These are phyloP conservation scores for Lichtheimia ornata DNA, from an alignment of 371 early-diverging fungal genomes.

Conservation along the genomic window DNA sequence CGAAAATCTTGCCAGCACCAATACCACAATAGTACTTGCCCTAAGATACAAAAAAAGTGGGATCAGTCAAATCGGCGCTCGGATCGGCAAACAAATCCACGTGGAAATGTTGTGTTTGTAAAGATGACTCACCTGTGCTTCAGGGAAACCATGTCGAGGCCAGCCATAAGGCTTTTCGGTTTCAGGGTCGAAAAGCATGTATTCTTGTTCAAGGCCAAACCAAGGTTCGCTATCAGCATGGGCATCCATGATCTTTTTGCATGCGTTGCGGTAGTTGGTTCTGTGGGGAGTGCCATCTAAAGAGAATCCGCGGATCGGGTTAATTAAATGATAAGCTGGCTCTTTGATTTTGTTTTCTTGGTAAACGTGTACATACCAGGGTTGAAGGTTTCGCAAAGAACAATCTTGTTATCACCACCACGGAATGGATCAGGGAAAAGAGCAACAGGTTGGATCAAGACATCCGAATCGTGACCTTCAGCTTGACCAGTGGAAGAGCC, in stretches of 20 bases:
- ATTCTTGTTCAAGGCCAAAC: constrained; percentile 68
- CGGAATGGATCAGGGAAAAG: constrained; percentile 60
- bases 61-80: too few relatives aligned
- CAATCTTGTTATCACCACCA: constrained; percentile 51
- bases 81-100: too few relatives aligned
- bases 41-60: neutral
- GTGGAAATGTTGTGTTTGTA: neutral
- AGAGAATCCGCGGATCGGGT: too few relatives aligned
- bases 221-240: constrained; percentile 50
- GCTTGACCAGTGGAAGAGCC: constrained; percentile 56
- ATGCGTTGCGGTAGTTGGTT: constrained; percentile 47
- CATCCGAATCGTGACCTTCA: constrained; percentile 60
- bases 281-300: constrained; percentile 48
- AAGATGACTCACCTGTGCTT: constrained; percentile 45
- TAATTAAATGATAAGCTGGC: too few relatives aligned
- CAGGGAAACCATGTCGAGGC: constrained; percentile 63
- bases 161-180: constrained; percentile 56
- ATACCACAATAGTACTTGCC: constrained; percentile 63
- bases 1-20: constrained; percentile 52
- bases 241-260: constrained; percentile 44
- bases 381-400: constrained; percentile 45
- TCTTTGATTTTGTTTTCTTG: too few relatives aligned
- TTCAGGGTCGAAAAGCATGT: constrained; percentile 57
- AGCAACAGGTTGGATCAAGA: constrained; percentile 47
- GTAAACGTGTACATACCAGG: constrained; percentile 11